Base-by-base conservation (phyloP, 169 alveolate species). In the Babesia divergens region DNA sequence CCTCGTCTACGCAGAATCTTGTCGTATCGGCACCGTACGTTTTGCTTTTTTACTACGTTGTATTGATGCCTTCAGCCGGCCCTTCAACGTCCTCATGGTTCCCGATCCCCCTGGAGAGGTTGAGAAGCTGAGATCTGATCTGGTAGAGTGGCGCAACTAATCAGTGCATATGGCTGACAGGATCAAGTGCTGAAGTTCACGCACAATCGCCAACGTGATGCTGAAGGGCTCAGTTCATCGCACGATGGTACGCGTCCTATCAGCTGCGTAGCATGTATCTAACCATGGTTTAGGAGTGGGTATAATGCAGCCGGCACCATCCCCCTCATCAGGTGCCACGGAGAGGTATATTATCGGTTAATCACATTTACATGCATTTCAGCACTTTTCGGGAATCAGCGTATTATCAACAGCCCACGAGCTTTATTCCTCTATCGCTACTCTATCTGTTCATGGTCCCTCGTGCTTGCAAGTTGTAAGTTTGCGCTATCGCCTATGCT, bases 381-480 rank as follows among this genome's bases (percentile, higher is more conserved):
- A 62, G 72, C 8, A 3, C 20, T 7, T 13, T 14, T 0, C 3
- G 35, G 42, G 3, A n/a, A 16, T 62, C 43, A 35, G 49, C 35
- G 18, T 47, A 64, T 38, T 77, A 77, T 58, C 71, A 55, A 50
- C 29, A n/a, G 13, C 70, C 79, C 32, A 29, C 67, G 22, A 56
- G 52, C 31, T 67, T 14, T 31, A 13, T 77, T 13, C 70, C 82
- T 0, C 66, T 69, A 7, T 38, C 58, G 31, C n/a, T 50, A 8
- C 35, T 77, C 24, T 77, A 32, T 47, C 31, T 62, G 29, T 35
- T 77, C 52, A 52, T 75, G 16, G 54, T 77, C 7, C 86, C 86
- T 6, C 37, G 46, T n/a, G 62, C 72, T 9, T 67, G 80, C 38
- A 50, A 77, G 52, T 53, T 77, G 86, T 77, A 44, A 24, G 86